Base-by-base conservation (phyloP, 352 stramenopile genomes). In the Phytophthora megakarya region DNA sequence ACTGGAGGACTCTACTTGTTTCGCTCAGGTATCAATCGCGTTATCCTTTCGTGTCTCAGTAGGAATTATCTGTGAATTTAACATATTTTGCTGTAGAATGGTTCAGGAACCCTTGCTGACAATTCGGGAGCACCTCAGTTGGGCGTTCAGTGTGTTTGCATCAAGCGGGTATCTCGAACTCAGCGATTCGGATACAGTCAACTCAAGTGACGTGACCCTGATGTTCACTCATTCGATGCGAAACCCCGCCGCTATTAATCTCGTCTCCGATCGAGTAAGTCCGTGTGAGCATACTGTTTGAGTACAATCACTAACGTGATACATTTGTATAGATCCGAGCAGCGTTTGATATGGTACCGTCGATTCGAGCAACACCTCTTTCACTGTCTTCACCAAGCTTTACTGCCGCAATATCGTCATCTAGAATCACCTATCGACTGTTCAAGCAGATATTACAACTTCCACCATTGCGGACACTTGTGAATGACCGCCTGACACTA, bases 1-100 rank as follows among this genome's bases (percentile, higher is more conserved):
- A 93, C 63, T 93, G 84, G 84, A 80, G 77, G 18, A 57, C 82
- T 22, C 50, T 92, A 30, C 81, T 93, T 35, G 51, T 78, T 13
- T 70, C 58, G 8, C 52, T 92, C n/a, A 75, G 79, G 80, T 90
- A 64, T 13, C 21, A 4, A 38, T 59, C 50, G 6, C 1, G 15
- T 18, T 25, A 13, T 35, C 32, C 22, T 37, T 21, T 9, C 26
- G 26, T 32, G 26, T 35, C 30, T 35, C 13, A 35, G n/a, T n/a
- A 12, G 8, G 13, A 35, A 32, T 32, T 32, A 9, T 32, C 4
- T 32, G 30, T 35, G 12, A 51, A 21, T 64, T 8, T 57, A 39
- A 21, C 13, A 32, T 12, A 30, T 45, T 43, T 47, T 47, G 45
- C 19, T 55, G 23, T 42, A 68, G 75, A 22, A 79, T 90, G 70